Evolutionary conservation across 176 grass and related monocot genomes (phyloP), one percentile per base, ranked within the genome.

Genomic region (Thalia dealbata): DNA sequence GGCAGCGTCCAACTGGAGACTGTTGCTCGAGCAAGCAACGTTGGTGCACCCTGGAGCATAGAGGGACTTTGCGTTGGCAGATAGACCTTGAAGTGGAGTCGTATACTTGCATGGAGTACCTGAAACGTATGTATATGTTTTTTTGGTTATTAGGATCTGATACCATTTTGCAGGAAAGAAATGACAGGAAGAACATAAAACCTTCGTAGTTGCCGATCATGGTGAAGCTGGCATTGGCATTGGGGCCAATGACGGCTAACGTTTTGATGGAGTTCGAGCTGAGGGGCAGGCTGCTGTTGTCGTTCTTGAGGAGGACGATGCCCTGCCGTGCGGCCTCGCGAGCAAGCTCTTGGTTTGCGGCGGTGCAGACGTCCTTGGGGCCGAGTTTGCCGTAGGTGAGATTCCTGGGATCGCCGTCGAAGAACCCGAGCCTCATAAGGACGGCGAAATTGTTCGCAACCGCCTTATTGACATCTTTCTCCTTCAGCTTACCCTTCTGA

Each of bases 291-390:
- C 59, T 8, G 28, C 50, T 58, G 0, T 41, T 23, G 21, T 42
- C 21, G 81, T 96, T 91, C 84, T 96, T 89, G 66, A 96, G 79
- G 10, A 96, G 76, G 16, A 96, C 92, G 14, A 89, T 89, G 83
- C 92, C 92, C 67, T 96, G 81, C 24, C 74, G 59, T 13, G 88
- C 88, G 0, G 92, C 92, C 50, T 96, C 85, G 12, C 88, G 74
- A 14, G 92, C 92, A 3, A 96, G 70, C 26, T 21, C 46, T 69
- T 82, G 82, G 77, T 96, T 88, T 2, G 80, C 86, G 0, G 71
- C 10, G 3, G 86, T 62, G 71, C 92, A 91, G 10, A 96, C 76
- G 21, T 96, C 19, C 1, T 51, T 19, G 1, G 80, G 76, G 10
- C 67, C 77, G 14, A 96, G 82, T 21, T n/a, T 21, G 26, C 88